Evolutionary conservation across 768 basidiomycete genomes (phyloP).

Genomic region (Obba rivulosa): DNA sequence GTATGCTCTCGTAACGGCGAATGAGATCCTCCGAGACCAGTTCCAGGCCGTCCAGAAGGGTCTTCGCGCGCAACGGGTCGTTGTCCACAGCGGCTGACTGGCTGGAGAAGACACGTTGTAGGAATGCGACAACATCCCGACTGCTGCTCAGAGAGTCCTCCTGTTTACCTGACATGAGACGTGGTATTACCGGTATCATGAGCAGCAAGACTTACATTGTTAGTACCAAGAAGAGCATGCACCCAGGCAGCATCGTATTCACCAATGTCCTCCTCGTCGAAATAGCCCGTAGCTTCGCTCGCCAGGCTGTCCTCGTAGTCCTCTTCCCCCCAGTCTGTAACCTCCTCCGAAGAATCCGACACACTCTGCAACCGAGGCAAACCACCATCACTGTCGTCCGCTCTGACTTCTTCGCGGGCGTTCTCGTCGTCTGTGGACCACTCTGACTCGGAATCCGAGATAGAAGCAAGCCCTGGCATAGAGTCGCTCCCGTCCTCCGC

Average conservation of each 20-base stretch:
- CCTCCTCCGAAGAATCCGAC: slow-evolving; percentile 17
- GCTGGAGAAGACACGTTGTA: neutral
- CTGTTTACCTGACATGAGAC: too few species aligned
- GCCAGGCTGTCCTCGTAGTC: slow-evolving; percentile 4
- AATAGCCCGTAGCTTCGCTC: too few species aligned
- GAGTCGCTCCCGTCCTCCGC: slow-evolving; percentile 1
- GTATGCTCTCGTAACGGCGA: slow-evolving; percentile 20
- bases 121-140: too few species aligned
- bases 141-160: too few species aligned
- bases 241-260: too few species aligned
- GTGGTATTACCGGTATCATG: too few species aligned
- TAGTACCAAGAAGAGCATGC: too few species aligned
- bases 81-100: slow-evolving; percentile 18
- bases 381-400: slow-evolving; percentile 6
- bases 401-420: neutral
- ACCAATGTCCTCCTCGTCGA: too few species aligned
- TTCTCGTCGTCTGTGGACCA: neutral
- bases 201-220: too few species aligned
- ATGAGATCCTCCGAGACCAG: slow-evolving; percentile 61
- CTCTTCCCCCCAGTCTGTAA: slow-evolving; percentile 1
- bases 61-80: slow-evolving; percentile 62
- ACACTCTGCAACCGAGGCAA: slow-evolving; percentile 19
- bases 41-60: slow-evolving; percentile 57
- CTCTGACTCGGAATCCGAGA: slow-evolving; percentile 3
- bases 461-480: neutral